Conservation (phyloP, 2,329 filamentous ascomycete genomes). For the Cladosporium colombiae region DNA sequence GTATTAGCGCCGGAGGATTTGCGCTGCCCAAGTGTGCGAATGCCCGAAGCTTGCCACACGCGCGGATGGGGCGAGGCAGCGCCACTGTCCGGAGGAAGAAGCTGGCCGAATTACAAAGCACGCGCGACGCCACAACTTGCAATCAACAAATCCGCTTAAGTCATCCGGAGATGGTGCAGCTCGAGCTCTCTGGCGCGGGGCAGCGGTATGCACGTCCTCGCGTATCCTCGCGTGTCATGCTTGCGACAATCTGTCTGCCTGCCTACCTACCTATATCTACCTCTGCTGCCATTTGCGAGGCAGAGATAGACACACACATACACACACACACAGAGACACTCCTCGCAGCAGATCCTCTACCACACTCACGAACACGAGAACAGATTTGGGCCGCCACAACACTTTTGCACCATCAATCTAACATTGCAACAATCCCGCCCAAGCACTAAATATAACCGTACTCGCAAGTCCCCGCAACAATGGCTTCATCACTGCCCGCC, state of each 20-base stretch:
- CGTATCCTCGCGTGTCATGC: not conserved
- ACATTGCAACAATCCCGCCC: not conserved
- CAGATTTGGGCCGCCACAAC: not conserved
- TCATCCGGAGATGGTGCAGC: not conserved
- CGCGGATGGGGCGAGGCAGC: not conserved
- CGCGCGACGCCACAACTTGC: not conserved
- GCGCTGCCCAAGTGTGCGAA: not conserved
- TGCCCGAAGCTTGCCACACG: not conserved
- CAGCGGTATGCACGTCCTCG: not conserved
- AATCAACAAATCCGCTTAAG: conserved; percentile 8
- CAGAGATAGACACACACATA: too few relatives aligned
- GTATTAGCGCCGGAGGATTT: not conserved
- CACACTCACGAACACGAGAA: not conserved
- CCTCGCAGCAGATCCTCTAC: not conserved
- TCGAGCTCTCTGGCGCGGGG: not conserved
- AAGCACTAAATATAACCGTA: not conserved
- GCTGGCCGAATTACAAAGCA: not conserved
- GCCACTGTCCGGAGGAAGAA: not conserved
- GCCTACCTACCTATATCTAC: not conserved
- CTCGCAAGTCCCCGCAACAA: conserved; percentile 4
- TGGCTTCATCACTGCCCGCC: conserved; percentile 25
- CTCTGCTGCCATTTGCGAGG: not conserved
- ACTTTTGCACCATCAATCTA: not conserved
- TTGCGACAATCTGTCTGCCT: not conserved
- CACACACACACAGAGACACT: too few relatives aligned